A percentile compares a stretch with the other conserved stretches of the same genome.
These are phyloP conservation scores for Pleurotus eryngii DNA, from an alignment of 768 basidiomycete species.

Conservation along the genomic window DNA sequence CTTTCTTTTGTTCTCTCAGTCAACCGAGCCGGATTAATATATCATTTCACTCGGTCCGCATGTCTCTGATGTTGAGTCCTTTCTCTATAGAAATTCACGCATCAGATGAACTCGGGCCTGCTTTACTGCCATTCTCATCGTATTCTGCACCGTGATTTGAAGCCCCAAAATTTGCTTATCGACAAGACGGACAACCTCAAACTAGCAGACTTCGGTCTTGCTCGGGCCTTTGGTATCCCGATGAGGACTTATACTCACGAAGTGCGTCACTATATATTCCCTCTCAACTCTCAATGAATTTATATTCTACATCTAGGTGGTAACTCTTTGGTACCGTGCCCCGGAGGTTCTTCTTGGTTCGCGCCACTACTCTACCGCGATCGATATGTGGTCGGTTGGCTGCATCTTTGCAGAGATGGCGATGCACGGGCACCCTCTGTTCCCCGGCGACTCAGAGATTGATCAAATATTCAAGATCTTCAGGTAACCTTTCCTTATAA, in stretches of 20 bases:
- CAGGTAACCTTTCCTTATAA: constrained; percentile 50
- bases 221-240: constrained; percentile 96
- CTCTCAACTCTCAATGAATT: not conserved
- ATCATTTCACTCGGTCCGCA: too few species aligned
- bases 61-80: not conserved
- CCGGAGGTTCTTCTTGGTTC: constrained; percentile 98
- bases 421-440: constrained; percentile 83
- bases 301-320: constrained; percentile 58
- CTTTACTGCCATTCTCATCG: constrained; percentile 94
- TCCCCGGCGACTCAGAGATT: constrained; percentile 99
- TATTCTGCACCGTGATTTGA: constrained; percentile 95
- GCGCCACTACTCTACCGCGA: constrained; percentile 93
- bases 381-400: constrained; percentile 99
- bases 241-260: constrained; percentile 99
- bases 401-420: constrained; percentile 99
- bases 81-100: constrained; percentile 82
- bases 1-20: too few species aligned
- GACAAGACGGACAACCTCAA: constrained; percentile 88
- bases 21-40: too few species aligned
- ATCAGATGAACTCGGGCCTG: constrained; percentile 87
- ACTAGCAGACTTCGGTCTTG: constrained; percentile 94
- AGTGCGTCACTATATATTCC: constrained; percentile 36
- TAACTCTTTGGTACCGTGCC: constrained; percentile 98
- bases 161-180: constrained; percentile 94
- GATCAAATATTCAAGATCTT: constrained; percentile 99